Evolutionary conservation across 2,329 filamentous ascomycete genomes (phyloP).

Genomic region (Fusarium verticillioides): DNA sequence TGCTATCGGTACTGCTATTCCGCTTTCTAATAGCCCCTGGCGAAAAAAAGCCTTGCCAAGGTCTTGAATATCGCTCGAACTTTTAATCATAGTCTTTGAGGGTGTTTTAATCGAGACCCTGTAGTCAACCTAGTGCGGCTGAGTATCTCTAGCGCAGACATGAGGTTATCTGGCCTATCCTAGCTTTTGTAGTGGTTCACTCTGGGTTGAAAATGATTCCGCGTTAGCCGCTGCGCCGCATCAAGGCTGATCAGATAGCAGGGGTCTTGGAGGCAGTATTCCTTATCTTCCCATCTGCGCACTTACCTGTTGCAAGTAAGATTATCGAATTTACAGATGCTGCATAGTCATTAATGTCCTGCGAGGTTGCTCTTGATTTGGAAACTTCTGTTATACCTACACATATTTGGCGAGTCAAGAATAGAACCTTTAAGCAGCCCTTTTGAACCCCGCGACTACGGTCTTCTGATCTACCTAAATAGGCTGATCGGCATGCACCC

Average conservation of each 20-base stretch:
- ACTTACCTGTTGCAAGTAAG: background rate
- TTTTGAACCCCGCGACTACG: no score
- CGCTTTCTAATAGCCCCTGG: no score
- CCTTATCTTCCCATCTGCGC: background rate
- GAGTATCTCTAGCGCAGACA: background rate
- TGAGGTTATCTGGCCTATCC: background rate
- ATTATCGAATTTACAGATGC: background rate
- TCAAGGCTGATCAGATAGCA: background rate
- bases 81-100: no score
- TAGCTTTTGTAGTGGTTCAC: background rate
- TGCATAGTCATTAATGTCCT: no score
- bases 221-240: background rate
- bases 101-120: no score
- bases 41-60: no score
- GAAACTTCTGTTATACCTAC: no score
- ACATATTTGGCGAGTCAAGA: background rate
- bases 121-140: background rate
- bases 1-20: no score
- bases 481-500: background rate
- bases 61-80: no score
- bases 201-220: background rate
- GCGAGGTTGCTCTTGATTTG: background rate
- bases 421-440: fast-evolving
- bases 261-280: background rate
- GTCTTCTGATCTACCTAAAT: no score